Evolutionary conservation across 108 stramenopile genomes (phyloP), one percentile per base, ranked within the genome.

Genomic region (Nitzschia sp.): DNA sequence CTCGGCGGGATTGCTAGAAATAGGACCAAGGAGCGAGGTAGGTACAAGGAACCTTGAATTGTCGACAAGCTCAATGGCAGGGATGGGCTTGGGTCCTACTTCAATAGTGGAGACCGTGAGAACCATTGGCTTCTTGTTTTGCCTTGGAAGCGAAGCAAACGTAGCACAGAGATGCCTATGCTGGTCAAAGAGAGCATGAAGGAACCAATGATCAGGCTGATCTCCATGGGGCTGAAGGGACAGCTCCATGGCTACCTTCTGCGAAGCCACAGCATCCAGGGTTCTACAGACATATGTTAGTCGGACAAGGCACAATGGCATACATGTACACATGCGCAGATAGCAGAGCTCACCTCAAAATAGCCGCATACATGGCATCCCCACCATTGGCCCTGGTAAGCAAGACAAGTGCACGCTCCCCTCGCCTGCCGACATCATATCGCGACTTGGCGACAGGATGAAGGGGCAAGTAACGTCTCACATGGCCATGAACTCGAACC

Each of bases 361-460:
- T 57, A 17, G 86, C 73, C 5, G 85, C 24, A 82, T 85, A 94
- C 51, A 94, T 75, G 57, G 73, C 41, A 63, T 88, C 90, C 8
- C 86, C 88, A 20, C 93, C 93, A 25, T 53, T 76, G 12, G 79
- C 76, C 21, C 90, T 65, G 7, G 93, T 94, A 57, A 94, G 56
- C 24, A 94, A 25, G 0, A 94, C 82, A 77, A 90, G 72, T 1
- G 90, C 93, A n/a, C 93, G 76, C 24, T 86, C 83, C 11, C 85
- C 79, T 53, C 93, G 73, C 24, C 93, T 73, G 42, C 93, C 93
- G 8, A 94, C 87, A 71, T 94, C 93, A 48, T 79, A 80, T 34
- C 93, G 69, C 12, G 70, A 55, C 62, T 56, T 41, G 9, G 82
- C 77, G 41, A 69, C 73, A 2, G 25, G 40, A 72, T 91, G 87